Evolutionary conservation across 352 stramenopile species (phyloP), one percentile per base, ranked within the genome.

Genomic region (Globisporangium carolinianum): DNA sequence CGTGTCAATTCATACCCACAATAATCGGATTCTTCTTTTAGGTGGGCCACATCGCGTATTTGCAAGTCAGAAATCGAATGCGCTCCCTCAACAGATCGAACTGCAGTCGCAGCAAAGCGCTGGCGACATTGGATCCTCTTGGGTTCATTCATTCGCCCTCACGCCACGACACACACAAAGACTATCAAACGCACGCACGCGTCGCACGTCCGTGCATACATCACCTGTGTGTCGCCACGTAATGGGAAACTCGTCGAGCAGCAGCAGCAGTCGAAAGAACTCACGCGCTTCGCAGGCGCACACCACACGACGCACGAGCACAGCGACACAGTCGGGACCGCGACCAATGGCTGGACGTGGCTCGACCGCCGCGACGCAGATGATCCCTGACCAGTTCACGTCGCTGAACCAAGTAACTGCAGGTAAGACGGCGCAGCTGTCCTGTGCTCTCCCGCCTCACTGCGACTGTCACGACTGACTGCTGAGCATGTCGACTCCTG

Each of bases 311-410:
- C 37, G 51, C 39, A 32, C 8, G 15, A 56, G 51, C 38, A 68
- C 54, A 18, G 47, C 54, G 24, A 86, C 76, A 14, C 57, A 75
- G 60, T 77, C 73, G 0, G 72, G 73, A 12, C 73, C 73, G 18
- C 68, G 63, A 24, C 60, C 24, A 32, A 32, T 32, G 24, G 24
- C 24, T 32, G 24, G 24, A 32, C 24, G 24, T 32, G 24, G 24
- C 24, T 46, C 66, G 54, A 18, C 57, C 63, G 46, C 62, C 51
- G 9, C 24, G 10, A 67, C 58, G 37, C 53, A 75, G 62, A 86
- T 87, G 70, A 88, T 89, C 53, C 71, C 77, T 0, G 77, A 92
- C 62, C 68, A 88, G 51, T 92, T 87, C 67, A 70, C 74, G 53
- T 72, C 78, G 48, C 63, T 90, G n/a, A 58, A 70, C 3, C 74